Base-by-base conservation (phyloP, 163 green algal genomes). In the Coccomyxa subellipsoidea region DNA sequence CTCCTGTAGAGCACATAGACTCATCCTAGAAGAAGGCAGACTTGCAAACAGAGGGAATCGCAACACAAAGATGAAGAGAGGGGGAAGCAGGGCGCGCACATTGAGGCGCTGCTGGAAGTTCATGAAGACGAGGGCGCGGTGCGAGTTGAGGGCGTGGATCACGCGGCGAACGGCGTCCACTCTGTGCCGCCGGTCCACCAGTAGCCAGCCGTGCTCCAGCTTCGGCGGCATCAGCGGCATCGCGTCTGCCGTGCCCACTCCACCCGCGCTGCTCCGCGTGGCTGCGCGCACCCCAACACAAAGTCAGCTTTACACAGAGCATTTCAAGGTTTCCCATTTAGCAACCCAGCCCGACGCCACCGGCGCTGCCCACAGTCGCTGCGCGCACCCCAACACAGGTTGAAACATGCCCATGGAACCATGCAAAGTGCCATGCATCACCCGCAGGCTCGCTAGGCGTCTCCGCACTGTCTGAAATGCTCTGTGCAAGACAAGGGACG, bases 51-150 rank as follows among this genome's bases (percentile, higher is more conserved):
- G n/a, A n/a, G n/a, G n/a, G n/a, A n/a, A n/a, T n/a, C n/a, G n/a
- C n/a, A n/a, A n/a, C n/a, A n/a, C n/a, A n/a, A n/a, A n/a, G n/a
- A n/a, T n/a, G n/a, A n/a, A n/a, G n/a, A n/a, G n/a, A n/a, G n/a
- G 18, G 59, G 25, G 8, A 15, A 66, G 37, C 35, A 66, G 31
- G 38, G 36, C 36, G 69, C 69, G 12, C 37, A 97, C 95, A 84
- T 94, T 89, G 7, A 98, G 88, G 18, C 95, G 90, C 82, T 95
- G 89, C 87, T 95, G 91, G 81, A 93, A 97, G 89, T 99, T 99
- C 93, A 99, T 97, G 87, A 99, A 99, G 36, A 98, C 91, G 21
- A 99, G 89, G 0, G 83, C 91, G 15, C 91, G 90, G 79, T 94
- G 78, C 10, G 89, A 84, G 39, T 87, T 89, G 54, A 97, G 85